Percentiles rank a stretch among this genome's conserved stretches.
Conservation (phyloP, 169 alveolate genomes). For the Cyclospora cayetanensis region DNA sequence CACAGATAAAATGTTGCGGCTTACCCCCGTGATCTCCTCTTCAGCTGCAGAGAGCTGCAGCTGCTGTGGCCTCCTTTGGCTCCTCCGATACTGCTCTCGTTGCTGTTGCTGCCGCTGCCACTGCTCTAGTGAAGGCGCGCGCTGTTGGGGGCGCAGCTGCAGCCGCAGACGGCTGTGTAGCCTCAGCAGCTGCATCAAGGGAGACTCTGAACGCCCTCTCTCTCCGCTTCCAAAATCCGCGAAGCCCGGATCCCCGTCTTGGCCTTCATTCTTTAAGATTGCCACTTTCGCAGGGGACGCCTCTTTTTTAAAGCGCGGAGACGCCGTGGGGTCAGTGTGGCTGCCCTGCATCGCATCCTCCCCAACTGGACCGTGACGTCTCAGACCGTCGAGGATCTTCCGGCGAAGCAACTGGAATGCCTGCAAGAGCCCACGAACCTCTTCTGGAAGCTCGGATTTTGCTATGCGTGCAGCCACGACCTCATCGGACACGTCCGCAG, state of each 20-base stretch:
- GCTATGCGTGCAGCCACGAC: not conserved
- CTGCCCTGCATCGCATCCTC: not conserved
- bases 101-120: constrained; percentile 54
- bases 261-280: too few relatives aligned
- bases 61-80: not conserved
- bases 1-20: too few relatives aligned
- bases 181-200: constrained; percentile 24
- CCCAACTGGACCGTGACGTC: not conserved
- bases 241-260: too few relatives aligned
- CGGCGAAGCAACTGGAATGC: constrained; percentile 3
- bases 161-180: constrained; percentile 14
- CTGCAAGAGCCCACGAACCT: not conserved
- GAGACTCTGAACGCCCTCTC: not conserved
- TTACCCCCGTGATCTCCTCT: not conserved
- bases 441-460: not conserved
- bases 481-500: not conserved
- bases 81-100: not conserved
- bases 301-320: too few relatives aligned
- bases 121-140: constrained; percentile 36
- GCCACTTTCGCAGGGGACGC: too few relatives aligned
- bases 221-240: too few relatives aligned
- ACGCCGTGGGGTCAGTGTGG: too few relatives aligned
- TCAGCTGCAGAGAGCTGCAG: not conserved
- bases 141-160: constrained; percentile 52
- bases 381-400: not conserved